Evolutionary conservation across 768 basidiomycete genomes (phyloP).

Genomic region (Pulveroboletus sp.): DNA sequence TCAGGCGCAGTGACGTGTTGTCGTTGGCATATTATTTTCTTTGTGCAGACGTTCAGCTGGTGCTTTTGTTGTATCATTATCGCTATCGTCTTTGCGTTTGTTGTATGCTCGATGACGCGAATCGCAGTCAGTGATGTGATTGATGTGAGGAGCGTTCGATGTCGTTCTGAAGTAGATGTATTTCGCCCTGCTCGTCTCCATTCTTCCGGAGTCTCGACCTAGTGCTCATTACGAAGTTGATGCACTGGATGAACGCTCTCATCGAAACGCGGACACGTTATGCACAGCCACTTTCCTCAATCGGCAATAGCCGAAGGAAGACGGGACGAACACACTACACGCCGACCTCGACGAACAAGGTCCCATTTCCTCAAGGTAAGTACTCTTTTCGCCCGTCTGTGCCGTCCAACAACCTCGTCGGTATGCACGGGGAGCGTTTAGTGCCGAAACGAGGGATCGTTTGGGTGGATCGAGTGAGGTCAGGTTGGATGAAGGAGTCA

Average conservation of each 20-base stretch:
- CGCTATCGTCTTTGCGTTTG: slow-evolving; percentile 12
- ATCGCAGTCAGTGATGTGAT: background rate
- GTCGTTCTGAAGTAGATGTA: no score
- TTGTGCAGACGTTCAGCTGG: background rate
- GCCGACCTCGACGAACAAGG: slow-evolving; percentile 27
- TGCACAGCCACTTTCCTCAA: slow-evolving; percentile 21
- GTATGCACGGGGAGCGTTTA: background rate
- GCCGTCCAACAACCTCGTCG: background rate
- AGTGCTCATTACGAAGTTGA: no score
- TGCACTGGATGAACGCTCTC: no score
- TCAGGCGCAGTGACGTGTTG: slow-evolving; percentile 38
- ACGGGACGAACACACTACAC: background rate
- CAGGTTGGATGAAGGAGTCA: slow-evolving; percentile 22
- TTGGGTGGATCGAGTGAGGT: slow-evolving; percentile 21
- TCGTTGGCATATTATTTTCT: background rate
- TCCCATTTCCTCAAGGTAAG: slow-evolving; percentile 29
- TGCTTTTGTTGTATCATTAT: slow-evolving; percentile 17
- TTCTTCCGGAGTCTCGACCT: no score
- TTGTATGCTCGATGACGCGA: background rate
- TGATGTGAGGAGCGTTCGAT: no score
- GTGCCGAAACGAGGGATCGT: background rate
- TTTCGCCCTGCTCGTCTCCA: no score
- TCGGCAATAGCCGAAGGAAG: slow-evolving; percentile 24
- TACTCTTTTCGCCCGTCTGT: background rate
- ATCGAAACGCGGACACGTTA: no score